Base-by-base conservation (phyloP, 2,329 filamentous ascomycete genomes). In the Cladosporium sp. region DNA sequence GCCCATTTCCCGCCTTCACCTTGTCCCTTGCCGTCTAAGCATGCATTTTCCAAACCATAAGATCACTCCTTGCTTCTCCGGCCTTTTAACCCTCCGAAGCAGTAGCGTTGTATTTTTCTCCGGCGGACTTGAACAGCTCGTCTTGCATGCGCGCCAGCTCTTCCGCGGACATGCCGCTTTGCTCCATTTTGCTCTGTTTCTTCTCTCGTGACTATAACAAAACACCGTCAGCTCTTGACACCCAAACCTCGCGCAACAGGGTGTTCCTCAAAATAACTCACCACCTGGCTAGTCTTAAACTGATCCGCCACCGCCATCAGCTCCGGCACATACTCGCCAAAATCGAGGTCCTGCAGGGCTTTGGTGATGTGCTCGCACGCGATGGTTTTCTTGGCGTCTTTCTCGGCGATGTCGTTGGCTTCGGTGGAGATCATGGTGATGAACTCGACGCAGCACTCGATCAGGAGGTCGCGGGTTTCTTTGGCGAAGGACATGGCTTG, bases 391-490 rank as follows among this genome's bases (percentile, higher is more conserved):
- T 98, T 98, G 43, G 91, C 89, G 65, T 98, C 93, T 70, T 95
- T 95, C 69, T 98, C 93, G 11, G 91, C 94, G 57, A 98, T 98
- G 63, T 98, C 93, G 70, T 98, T 98, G 55, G 93, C 93, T 73
- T 98, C 92, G 41, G 89, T 95, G n/a, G 91, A 96, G 60, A 98
- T 87, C 63, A 98, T 82, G 15, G 93, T 97, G 69, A 98, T 96
- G 70, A 98, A 98, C 70, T 98, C 93, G 63, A 98, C 92, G 65
- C 93, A 98, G 74, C 93, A 97, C 74, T 97, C 93, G 63, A 98
- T 98, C 46, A 98, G 78, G 2, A 97, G 78, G 65, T 98, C 93
- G 53, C 93, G 85, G 11, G 92, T 91, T 62, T 98, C 93, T 68
- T 95, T 96, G 38, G 91, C 88, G 67, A 97, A 97, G 1, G 87